phyloP scores from a whole-genome alignment of 2,329 filamentous ascomycete species.

The Talaromyces funiculosus region DNA sequence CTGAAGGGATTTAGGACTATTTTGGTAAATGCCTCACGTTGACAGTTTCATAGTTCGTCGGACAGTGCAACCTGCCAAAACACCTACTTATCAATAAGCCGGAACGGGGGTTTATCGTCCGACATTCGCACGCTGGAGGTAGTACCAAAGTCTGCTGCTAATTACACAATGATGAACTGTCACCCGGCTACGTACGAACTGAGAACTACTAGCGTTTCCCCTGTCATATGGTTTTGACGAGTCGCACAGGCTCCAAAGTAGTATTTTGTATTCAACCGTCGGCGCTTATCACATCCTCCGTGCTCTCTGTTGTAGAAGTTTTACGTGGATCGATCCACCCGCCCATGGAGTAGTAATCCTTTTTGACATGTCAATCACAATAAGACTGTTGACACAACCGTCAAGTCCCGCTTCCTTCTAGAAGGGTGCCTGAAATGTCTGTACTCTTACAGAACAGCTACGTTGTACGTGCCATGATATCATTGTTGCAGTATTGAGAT shows the following conservation, averaged over 20 bases:
- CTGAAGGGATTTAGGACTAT: neutral
- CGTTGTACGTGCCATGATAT: neutral
- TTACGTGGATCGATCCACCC: neutral
- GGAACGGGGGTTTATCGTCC: neutral
- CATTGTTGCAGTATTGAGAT: neutral
- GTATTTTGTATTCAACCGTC: no score
- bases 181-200: neutral
- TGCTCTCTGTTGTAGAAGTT: no score
- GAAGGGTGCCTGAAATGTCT: neutral
- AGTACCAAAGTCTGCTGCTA: neutral
- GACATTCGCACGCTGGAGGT: neutral
- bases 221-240: neutral
- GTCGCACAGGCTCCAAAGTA: neutral
- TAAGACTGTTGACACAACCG: neutral
- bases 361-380: neutral
- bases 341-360: neutral
- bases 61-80: neutral
- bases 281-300: neutral
- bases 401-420: conserved; percentile 6
- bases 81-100: neutral
- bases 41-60: neutral
- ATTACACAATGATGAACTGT: neutral
- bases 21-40: neutral
- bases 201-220: neutral
- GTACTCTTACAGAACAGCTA: no score